Percentiles rank a stretch among this genome's conserved stretches.
Evolutionary conservation across 371 early-diverging fungal species (phyloP).

Genomic region (Mucor irregularis): DNA sequence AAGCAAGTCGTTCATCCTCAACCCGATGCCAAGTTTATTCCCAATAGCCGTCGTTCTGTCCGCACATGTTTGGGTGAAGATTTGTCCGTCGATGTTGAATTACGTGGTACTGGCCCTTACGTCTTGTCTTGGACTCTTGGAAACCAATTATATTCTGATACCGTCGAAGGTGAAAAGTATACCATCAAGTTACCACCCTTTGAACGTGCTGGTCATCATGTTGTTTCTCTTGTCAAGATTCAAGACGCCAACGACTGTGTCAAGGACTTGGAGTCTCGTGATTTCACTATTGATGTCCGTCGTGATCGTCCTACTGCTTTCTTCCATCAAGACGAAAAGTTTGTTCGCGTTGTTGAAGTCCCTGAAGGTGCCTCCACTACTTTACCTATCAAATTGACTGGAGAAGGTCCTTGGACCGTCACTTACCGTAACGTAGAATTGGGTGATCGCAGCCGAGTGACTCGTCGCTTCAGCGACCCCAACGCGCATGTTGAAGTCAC

Average conservation of each 20-base stretch:
- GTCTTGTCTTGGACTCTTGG: conserved; percentile 35
- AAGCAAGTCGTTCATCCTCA: conserved; percentile 53
- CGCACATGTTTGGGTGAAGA: conserved; percentile 48
- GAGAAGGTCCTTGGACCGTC: conserved; percentile 51
- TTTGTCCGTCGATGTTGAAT: conserved; percentile 35
- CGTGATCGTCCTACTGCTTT: conserved; percentile 50
- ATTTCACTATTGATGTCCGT: conserved; percentile 48
- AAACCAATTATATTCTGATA: conserved; percentile 31
- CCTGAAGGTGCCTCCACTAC: conserved; percentile 34
- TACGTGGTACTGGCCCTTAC: conserved; percentile 45
- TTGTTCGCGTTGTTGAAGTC: conserved; percentile 21
- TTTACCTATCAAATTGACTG: conserved; percentile 45
- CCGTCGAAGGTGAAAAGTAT: conserved; percentile 25
- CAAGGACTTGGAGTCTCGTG: conserved; percentile 46
- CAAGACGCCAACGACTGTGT: conserved; percentile 45
- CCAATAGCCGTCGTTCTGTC: conserved; percentile 5
- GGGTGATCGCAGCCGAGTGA: conserved; percentile 15
- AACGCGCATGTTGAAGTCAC: conserved; percentile 43
- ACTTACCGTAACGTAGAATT: conserved; percentile 38
- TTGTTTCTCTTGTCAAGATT: conserved; percentile 46
- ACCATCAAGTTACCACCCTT: conserved; percentile 40
- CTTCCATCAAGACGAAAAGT: conserved; percentile 30
- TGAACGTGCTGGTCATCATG: conserved; percentile 38
- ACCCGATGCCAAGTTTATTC: conserved; percentile 48
- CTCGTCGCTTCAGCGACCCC: conserved; percentile 33